A percentile compares a stretch with the other conserved stretches of the same genome.
Evolutionary conservation across 1,284 basidiomycete species (phyloP).

Genomic region (Cutaneotrichosporon cavernicola): DNA sequence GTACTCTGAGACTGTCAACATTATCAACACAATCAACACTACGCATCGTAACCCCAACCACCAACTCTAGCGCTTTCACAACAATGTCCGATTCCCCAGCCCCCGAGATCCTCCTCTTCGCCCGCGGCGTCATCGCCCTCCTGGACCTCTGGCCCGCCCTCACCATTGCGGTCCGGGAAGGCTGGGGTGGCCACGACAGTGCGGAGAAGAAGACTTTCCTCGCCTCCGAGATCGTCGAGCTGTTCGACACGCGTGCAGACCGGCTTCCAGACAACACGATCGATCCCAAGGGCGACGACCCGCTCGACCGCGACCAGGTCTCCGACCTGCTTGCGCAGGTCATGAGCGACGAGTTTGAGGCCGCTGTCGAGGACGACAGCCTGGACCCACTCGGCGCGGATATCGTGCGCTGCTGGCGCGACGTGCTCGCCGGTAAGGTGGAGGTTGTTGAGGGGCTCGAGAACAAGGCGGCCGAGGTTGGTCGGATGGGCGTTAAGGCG

Average conservation of each 20-base stretch:
- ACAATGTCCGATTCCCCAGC: conserved; percentile 15
- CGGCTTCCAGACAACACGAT: conserved; percentile 24
- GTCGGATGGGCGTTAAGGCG: conserved; percentile 31
- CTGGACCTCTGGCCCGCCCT: conserved; percentile 78
- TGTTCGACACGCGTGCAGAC: conserved; percentile 63
- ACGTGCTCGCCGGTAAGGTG: conserved; percentile 48
- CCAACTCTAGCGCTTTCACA: neutral
- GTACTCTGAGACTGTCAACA: no score
- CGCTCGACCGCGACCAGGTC: conserved; percentile 70
- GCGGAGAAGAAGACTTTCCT: conserved; percentile 75
- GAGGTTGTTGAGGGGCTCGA: conserved; percentile 62
- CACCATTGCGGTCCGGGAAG: conserved; percentile 73
- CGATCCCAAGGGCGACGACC: conserved; percentile 43
- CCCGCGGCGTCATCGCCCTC: conserved; percentile 74
- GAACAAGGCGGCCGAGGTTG: conserved; percentile 61
- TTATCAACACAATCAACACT: no score
- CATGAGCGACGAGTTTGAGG: conserved; percentile 81
- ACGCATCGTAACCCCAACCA: neutral
- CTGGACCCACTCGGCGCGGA: conserved; percentile 68
- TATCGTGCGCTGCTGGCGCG: conserved; percentile 67
- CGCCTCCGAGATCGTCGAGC: conserved; percentile 75
- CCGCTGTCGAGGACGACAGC: conserved; percentile 75
- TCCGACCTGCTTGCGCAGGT: conserved; percentile 69
- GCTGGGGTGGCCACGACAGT: conserved; percentile 75
- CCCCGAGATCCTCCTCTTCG: conserved; percentile 61